phyloP scores from a whole-genome alignment of 139 green algal genomes.

The Zygnema cylindricum region DNA sequence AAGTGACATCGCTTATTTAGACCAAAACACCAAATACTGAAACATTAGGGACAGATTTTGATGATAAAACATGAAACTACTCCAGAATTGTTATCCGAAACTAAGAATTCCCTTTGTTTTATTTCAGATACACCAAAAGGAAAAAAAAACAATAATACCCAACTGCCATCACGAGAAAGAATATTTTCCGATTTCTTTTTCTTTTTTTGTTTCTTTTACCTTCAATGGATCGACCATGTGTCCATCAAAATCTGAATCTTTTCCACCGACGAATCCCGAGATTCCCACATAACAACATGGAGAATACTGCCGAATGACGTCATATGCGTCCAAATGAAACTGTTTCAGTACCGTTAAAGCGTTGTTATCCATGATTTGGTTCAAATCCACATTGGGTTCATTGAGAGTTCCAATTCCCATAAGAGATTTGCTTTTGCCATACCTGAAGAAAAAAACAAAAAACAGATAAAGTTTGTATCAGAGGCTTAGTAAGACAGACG shows the following conservation, averaged over 20 bases:
- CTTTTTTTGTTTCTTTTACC: too few species aligned
- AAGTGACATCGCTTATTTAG: too few species aligned
- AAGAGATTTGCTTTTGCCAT: slow-evolving; percentile 13
- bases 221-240: slow-evolving; percentile 40
- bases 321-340: slow-evolving; percentile 22
- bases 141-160: too few species aligned
- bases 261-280: not conserved
- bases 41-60: too few species aligned
- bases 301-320: slow-evolving; percentile 35
- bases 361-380: not conserved
- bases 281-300: slow-evolving; percentile 29
- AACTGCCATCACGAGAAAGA: too few species aligned
- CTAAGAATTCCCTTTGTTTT: too few species aligned
- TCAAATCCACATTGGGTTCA: slow-evolving; percentile 34
- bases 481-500: not conserved
- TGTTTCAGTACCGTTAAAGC: slow-evolving; percentile 10
- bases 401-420: slow-evolving; percentile 37
- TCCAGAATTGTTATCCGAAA: too few species aligned
- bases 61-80: too few species aligned
- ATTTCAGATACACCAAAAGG: too few species aligned
- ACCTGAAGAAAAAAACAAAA: slow-evolving; percentile 19
- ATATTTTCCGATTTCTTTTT: too few species aligned
- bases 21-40: too few species aligned
- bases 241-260: not conserved
- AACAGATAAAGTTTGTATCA: slow-evolving; percentile 1